Conservation (phyloP, 768 basidiomycete species). For the Lanmaoa rubissima region DNA sequence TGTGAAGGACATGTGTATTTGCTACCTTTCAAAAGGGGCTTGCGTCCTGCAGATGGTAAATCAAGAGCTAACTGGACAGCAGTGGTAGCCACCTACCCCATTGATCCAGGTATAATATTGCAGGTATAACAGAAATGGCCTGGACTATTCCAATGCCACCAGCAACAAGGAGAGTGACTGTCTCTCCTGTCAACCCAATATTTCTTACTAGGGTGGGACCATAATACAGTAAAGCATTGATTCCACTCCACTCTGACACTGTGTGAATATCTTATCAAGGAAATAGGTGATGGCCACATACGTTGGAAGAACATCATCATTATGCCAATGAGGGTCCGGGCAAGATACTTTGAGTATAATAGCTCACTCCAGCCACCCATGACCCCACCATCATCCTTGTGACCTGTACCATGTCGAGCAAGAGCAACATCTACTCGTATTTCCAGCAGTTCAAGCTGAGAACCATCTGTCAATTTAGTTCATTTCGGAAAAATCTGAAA, state of each 20-base stretch:
- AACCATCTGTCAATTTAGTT: neutral
- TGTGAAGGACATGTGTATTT: neutral
- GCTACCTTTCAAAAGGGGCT: conserved; percentile 57
- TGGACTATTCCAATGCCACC: conserved; percentile 82
- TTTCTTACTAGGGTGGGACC: conserved; percentile 68
- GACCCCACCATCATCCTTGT: conserved; percentile 16
- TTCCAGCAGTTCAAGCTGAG: conserved; percentile 69
- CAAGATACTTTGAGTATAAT: conserved; percentile 50
- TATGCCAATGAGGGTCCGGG: conserved; percentile 67
- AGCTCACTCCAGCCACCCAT: conserved; percentile 52
- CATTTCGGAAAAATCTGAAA: neutral
- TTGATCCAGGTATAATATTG: conserved; percentile 66
- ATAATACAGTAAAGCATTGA: conserved; percentile 82
- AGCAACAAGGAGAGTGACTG: conserved; percentile 60
- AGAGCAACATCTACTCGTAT: conserved; percentile 68
- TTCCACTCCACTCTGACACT: conserved; percentile 76
- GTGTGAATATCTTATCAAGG: neutral
- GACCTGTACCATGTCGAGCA: conserved; percentile 37
- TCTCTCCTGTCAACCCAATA: conserved; percentile 62
- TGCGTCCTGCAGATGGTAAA: conserved; percentile 47
- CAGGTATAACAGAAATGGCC: conserved; percentile 72
- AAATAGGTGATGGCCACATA: conserved; percentile 33
- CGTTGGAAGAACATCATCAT: conserved; percentile 84
- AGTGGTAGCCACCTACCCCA: conserved; percentile 41
- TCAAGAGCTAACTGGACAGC: neutral